phyloP scores from a whole-genome alignment of 2,329 filamentous ascomycete species.

The Orbilia oligospora region DNA sequence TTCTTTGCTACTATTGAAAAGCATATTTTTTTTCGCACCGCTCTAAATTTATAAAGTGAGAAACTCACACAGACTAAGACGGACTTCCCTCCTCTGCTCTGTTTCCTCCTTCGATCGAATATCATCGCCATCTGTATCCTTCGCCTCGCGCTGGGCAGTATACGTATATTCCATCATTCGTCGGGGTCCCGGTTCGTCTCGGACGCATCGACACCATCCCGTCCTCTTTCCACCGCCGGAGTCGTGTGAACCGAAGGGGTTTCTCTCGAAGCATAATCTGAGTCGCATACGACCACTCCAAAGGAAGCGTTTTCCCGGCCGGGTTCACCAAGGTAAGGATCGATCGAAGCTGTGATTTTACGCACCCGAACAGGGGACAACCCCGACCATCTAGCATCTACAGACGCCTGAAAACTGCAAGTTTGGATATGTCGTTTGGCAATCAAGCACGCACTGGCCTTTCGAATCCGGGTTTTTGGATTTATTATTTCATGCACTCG shows the following conservation, averaged over 20 bases:
- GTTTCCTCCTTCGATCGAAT: constrained; percentile 17
- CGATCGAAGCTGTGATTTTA: constrained; percentile 60
- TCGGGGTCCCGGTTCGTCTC: constrained; percentile 40
- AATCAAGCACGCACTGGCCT: constrained; percentile 25
- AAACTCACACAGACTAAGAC: constrained; percentile 34
- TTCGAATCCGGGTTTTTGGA: constrained; percentile 28
- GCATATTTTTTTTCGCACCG: constrained; percentile 31
- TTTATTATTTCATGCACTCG: constrained; percentile 52
- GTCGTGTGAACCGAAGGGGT: constrained; percentile 37
- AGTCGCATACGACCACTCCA: constrained; percentile 49
- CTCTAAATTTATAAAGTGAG: constrained; percentile 46
- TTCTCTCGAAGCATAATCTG: constrained; percentile 37
- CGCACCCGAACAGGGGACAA: constrained; percentile 60
- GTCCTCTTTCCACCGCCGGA: constrained; percentile 21
- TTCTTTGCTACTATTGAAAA: constrained; percentile 36
- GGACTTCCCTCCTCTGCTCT: constrained; percentile 27
- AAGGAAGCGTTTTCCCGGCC: constrained; percentile 49
- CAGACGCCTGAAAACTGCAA: constrained; percentile 50
- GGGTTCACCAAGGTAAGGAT: constrained; percentile 59
- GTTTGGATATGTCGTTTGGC: constrained; percentile 34
- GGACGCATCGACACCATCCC: constrained; percentile 42
- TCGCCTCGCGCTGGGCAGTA: constrained; percentile 27
- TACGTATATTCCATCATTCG: constrained; percentile 47
- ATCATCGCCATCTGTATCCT: constrained; percentile 6
- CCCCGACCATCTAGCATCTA: constrained; percentile 48